These are phyloP conservation scores for Penicillium waksmanii DNA, from an alignment of 495 filamentous ascomycete genomes.

Conservation along the genomic window DNA sequence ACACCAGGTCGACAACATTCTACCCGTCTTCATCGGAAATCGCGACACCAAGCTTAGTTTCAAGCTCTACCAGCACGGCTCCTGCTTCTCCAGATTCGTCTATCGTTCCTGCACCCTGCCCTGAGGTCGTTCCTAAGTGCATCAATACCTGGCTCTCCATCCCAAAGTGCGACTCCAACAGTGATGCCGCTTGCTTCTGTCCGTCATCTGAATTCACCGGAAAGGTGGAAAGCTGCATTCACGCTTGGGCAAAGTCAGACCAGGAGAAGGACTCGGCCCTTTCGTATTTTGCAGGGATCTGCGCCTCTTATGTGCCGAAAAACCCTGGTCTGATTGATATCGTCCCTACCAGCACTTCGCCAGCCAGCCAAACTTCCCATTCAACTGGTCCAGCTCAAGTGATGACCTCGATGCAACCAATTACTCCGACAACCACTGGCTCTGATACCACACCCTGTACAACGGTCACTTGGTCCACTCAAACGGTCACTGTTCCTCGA, in stretches of 20 bases:
- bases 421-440: too few relatives aligned
- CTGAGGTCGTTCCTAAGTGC: conserved; percentile 80
- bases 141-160: conserved; percentile 87
- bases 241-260: conserved; percentile 69
- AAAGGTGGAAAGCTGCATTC: conserved; percentile 80
- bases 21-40: conserved; percentile 45
- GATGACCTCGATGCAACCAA: too few relatives aligned
- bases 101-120: conserved; percentile 49
- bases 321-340: conserved; percentile 86
- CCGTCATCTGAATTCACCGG: conserved; percentile 72
- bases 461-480: too few relatives aligned
- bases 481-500: too few relatives aligned
- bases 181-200: conserved; percentile 85
- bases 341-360: conserved; percentile 55
- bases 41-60: conserved; percentile 22
- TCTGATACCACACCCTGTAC: too few relatives aligned
- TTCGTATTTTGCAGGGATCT: conserved; percentile 88
- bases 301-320: conserved; percentile 67
- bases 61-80: conserved; percentile 23
- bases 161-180: conserved; percentile 81
- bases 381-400: too few relatives aligned
- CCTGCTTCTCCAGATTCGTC: conserved; percentile 9
- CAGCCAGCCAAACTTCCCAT: too few relatives aligned
- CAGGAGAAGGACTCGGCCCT: conserved; percentile 68
- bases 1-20: conserved; percentile 60